Base-by-base conservation (phyloP, 78 protist genomes). In the Dictyostelium firmibasis region DNA sequence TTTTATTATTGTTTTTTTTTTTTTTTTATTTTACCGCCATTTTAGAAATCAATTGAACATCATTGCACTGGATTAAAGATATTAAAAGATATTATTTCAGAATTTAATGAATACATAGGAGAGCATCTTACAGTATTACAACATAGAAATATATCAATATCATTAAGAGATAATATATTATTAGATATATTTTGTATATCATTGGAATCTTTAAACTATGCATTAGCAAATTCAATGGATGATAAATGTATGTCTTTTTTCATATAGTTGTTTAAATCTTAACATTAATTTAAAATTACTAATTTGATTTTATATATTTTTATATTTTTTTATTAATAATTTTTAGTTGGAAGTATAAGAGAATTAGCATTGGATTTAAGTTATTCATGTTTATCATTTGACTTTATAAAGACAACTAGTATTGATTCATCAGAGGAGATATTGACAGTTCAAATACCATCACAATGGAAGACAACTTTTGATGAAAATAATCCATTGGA, bases 61-160 rank as follows among this genome's bases (percentile, higher is more conserved):
- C 94, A 89, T 81, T 41, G 31, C 11, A 25, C 81, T 10, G 78
- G 43, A 27, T 81, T 89, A 84, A 78, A n/a, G 33, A 27, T 64
- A 57, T 47, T 89, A 35, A 89, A 47, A 14, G 94, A 89, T 81
- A 62, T 89, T 41, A 89, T 89, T 70, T 25, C 44, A 31, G 94
- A 89, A 44, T 89, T 89, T 69, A 89, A 81, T 57, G 94, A 89
- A 38, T 67, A 81, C 23, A 29, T 60, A 29, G 94, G 94, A 2
- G 94, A 89, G 13, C 94, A 89, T 70, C 67, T 89, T 20, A 67
- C 86, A 44, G n/a, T 35, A 20, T 25, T 75, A 14, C 94, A 89
- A 89, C 87, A 89, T 38, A 27, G 87, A 43, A 89, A 89, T 33
- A 69, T 89, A 9, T 89, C 94, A n/a, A 89, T 81, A 35, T 70